Evolutionary conservation across 345 rosid genomes (phyloP).

Genomic region (Arabidopsis arenosa): DNA sequence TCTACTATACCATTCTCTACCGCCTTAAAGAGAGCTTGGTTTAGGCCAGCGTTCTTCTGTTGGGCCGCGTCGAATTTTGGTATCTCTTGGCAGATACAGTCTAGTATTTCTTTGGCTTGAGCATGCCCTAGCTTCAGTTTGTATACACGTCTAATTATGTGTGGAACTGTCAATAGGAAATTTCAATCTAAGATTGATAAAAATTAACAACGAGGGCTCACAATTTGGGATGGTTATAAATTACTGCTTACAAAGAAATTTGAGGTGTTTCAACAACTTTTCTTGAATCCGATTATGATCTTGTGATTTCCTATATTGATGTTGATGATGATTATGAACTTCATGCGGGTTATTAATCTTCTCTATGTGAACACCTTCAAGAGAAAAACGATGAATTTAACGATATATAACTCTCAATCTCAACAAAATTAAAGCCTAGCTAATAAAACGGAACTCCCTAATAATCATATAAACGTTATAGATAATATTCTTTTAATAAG

Average conservation of each 20-base stretch:
- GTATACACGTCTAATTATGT: slow-evolving; percentile 46
- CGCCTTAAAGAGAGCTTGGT: slow-evolving; percentile 58
- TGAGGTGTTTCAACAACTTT: slow-evolving; percentile 36
- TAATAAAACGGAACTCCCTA: background rate
- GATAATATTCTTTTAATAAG: background rate
- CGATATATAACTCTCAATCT: no score
- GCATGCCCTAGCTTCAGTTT: slow-evolving; percentile 58
- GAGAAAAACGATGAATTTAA: background rate
- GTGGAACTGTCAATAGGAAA: slow-evolving; percentile 54
- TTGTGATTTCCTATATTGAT: slow-evolving; percentile 31
- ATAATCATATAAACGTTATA: no score
- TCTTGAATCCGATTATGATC: slow-evolving; percentile 9
- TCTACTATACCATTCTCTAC: slow-evolving; percentile 69
- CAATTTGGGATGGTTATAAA: background rate
- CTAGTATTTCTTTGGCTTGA: slow-evolving; percentile 57
- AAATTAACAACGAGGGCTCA: no score
- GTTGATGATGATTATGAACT: slow-evolving; percentile 23
- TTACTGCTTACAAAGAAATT: slow-evolving; percentile 43
- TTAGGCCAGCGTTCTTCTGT: slow-evolving; percentile 45
- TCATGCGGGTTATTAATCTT: slow-evolving; percentile 26
- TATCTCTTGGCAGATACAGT: slow-evolving; percentile 58
- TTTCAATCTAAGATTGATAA: background rate
- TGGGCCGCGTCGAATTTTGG: slow-evolving; percentile 44
- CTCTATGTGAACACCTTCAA: slow-evolving; percentile 40
- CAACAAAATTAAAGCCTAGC: background rate